Evolutionary conservation across 1,284 basidiomycete genomes (phyloP).

Genomic region (Moesziomyces globuligerus): DNA sequence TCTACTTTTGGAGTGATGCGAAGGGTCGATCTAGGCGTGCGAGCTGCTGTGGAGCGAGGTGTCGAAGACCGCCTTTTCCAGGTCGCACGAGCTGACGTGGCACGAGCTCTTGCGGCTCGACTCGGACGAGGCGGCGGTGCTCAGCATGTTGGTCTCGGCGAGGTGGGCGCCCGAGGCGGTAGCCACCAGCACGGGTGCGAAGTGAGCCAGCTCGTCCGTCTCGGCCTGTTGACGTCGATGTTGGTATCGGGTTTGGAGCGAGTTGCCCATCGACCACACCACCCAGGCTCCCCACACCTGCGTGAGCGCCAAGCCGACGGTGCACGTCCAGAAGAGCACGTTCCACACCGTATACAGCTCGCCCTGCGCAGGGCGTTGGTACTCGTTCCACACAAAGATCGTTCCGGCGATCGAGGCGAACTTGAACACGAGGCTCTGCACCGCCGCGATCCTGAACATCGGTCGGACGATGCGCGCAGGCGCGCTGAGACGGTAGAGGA

Average conservation of each 20-base stretch:
- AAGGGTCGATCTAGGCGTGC: not conserved
- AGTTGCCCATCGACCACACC: constrained; percentile 30
- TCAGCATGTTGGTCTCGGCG: too few species aligned
- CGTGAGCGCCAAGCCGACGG: constrained; percentile 19
- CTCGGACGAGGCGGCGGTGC: not conserved
- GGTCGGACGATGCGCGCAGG: constrained; percentile 5
- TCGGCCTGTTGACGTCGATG: constrained; percentile 4
- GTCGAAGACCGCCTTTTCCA: constrained; percentile 6
- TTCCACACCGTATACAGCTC: constrained; percentile 14
- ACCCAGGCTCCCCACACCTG: constrained; percentile 43
- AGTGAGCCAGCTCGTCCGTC: not conserved
- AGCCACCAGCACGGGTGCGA: not conserved
- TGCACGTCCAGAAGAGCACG: constrained; percentile 35
- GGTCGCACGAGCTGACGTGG: constrained; percentile 1
- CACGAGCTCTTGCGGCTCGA: constrained; percentile 1
- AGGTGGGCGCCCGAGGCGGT: too few species aligned
- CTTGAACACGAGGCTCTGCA: constrained; percentile 47
- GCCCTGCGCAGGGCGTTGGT: constrained; percentile 3
- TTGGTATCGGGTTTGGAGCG: constrained; percentile 26
- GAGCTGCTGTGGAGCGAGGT: too few species aligned
- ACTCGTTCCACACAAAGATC: constrained; percentile 27
- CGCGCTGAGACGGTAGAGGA: constrained; percentile 34
- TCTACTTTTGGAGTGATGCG: not conserved
- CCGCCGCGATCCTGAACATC: constrained; percentile 20
- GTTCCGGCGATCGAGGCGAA: constrained; percentile 30